Conservation (phyloP, 352 stramenopile genomes). For the Halophytophthora polymorphica region DNA sequence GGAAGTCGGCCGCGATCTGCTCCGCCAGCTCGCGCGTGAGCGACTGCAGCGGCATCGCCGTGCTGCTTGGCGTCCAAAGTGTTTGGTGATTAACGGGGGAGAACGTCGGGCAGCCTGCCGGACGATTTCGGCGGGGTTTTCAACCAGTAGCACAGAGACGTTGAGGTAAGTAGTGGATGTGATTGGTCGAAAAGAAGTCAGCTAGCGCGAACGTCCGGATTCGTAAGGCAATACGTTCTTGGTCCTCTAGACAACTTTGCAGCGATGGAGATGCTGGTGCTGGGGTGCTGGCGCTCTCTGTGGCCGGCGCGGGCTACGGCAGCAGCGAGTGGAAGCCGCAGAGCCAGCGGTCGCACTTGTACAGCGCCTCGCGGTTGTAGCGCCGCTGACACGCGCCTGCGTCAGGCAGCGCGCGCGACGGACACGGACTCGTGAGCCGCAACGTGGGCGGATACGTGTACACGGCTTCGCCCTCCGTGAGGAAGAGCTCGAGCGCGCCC, state of each 20-base stretch:
- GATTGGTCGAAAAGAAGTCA: too few relatives aligned
- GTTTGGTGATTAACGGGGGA: not conserved
- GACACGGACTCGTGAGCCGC: slow-evolving; percentile 45
- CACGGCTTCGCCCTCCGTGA: slow-evolving; percentile 39
- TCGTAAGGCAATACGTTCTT: too few relatives aligned
- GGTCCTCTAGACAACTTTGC: too few relatives aligned
- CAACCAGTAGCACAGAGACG: too few relatives aligned
- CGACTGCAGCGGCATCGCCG: slow-evolving; percentile 41
- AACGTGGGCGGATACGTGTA: slow-evolving; percentile 46
- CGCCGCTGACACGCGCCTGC: slow-evolving; percentile 39
- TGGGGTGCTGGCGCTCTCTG: too few relatives aligned
- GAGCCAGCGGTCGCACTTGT: slow-evolving; percentile 79
- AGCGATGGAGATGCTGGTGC: too few relatives aligned
- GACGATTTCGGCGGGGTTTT: too few relatives aligned
- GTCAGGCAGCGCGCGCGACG: slow-evolving; percentile 47
- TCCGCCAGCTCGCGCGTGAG: slow-evolving; percentile 61
- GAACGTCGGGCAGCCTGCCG: too few relatives aligned
- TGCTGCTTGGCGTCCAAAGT: not conserved
- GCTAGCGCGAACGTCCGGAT: too few relatives aligned
- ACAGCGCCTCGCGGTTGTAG: slow-evolving; percentile 47
- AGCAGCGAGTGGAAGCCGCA: slow-evolving; percentile 56
- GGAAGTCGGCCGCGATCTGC: slow-evolving; percentile 60
- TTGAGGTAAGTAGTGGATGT: too few relatives aligned
- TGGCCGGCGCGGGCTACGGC: not conserved
- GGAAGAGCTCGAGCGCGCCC: slow-evolving; percentile 53